Percentiles rank a stretch among this genome's conserved stretches.
phyloP scores from a whole-genome alignment of 371 early-diverging fungal genomes.

The Mortierella sp. region DNA sequence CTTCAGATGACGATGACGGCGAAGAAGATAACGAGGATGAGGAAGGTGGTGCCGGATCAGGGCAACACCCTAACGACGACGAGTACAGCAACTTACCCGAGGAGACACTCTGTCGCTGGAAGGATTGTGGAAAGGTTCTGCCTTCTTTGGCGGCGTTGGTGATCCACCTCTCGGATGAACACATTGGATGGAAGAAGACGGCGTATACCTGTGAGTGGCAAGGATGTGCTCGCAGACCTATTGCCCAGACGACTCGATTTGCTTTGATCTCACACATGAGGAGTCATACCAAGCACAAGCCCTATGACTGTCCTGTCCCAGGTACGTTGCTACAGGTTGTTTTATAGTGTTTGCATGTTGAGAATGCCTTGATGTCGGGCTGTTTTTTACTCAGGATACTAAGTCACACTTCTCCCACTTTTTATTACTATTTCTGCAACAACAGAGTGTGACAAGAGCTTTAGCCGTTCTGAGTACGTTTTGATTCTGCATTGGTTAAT shows the following conservation, averaged over 20 bases:
- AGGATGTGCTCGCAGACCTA: conserved; percentile 70
- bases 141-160: conserved; percentile 62
- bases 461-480: conserved; percentile 56
- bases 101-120: conserved; percentile 66
- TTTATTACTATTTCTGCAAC: neutral
- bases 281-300: conserved; percentile 80
- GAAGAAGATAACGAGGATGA: conserved; percentile 41
- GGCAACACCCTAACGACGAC: conserved; percentile 26
- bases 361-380: neutral
- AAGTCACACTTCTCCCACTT: neutral
- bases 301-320: conserved; percentile 69
- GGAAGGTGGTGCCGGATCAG: conserved; percentile 12
- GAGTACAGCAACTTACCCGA: conserved; percentile 52
- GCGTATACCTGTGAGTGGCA: conserved; percentile 77
- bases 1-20: conserved; percentile 38
- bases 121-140: conserved; percentile 62
- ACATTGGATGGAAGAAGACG: conserved; percentile 77
- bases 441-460: conserved; percentile 58
- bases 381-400: neutral
- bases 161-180: conserved; percentile 73
- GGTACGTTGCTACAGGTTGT: conserved; percentile 20
- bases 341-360: neutral
- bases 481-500: too few relatives aligned
- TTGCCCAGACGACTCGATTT: conserved; percentile 75
- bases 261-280: conserved; percentile 78